These are phyloP conservation scores for Mortierella claussenii DNA, from an alignment of 192 early-diverging fungal species.

Conservation along the genomic window DNA sequence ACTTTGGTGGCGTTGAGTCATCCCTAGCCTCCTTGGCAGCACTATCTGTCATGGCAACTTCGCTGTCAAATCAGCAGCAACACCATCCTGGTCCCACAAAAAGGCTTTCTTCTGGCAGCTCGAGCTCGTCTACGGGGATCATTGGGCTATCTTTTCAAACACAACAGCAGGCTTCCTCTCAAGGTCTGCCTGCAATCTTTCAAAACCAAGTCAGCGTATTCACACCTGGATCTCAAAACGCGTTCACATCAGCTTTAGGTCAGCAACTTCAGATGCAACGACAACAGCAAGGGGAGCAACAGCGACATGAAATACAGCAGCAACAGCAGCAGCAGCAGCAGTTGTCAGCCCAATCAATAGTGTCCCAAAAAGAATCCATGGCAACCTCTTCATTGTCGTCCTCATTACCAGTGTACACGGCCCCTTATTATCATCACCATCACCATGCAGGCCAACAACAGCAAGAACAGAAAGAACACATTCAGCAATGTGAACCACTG, in stretches of 20 bases:
- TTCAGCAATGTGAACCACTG: too few species aligned
- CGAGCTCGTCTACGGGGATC: background rate
- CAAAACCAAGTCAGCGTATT: slow-evolving; percentile 12
- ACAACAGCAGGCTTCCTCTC: too few species aligned
- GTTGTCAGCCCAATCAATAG: background rate
- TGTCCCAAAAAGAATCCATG: background rate
- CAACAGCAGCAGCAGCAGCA: slow-evolving; percentile 22
- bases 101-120: background rate
- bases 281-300: slow-evolving; percentile 22
- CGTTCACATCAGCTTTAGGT: slow-evolving; percentile 15
- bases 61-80: too few species aligned
- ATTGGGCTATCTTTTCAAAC: slow-evolving; percentile 4
- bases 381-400: slow-evolving; percentile 19
- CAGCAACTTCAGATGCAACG: slow-evolving; percentile 21
- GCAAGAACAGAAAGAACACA: too few species aligned
- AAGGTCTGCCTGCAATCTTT: slow-evolving; percentile 11
- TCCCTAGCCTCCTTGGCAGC: slow-evolving; percentile 24
- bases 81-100: background rate
- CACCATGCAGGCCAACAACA: slow-evolving; percentile 6
- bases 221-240: background rate
- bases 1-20: slow-evolving; percentile 6
- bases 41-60: slow-evolving; percentile 30
- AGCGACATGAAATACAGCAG: slow-evolving; percentile 12
- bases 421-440: slow-evolving; percentile 9
- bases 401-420: slow-evolving; percentile 18